phyloP scores from a whole-genome alignment of 1,139 yeast genomes.

The Blastobotrys indianensis region DNA sequence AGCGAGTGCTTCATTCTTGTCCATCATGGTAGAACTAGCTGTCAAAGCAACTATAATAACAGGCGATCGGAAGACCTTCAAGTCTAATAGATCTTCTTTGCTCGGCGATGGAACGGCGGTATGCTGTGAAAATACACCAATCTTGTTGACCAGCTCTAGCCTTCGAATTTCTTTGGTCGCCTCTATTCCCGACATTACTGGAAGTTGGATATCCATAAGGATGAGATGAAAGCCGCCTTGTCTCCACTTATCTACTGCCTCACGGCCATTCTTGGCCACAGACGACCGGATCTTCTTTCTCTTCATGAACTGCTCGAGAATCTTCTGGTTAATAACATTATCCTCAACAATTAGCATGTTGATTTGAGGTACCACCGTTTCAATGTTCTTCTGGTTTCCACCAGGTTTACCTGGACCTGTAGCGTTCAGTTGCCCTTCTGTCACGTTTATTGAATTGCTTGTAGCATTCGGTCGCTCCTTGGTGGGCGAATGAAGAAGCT shows the following conservation, averaged over 20 bases:
- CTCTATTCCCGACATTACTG: slow-evolving; percentile 88
- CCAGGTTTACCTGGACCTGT: slow-evolving; percentile 2
- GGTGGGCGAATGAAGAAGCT: not conserved
- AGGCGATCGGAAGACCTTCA: slow-evolving; percentile 68
- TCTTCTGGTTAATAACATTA: slow-evolving; percentile 88
- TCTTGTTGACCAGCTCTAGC: slow-evolving; percentile 70
- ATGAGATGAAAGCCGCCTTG: slow-evolving; percentile 89
- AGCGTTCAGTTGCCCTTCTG: not conserved
- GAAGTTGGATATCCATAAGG: slow-evolving; percentile 91
- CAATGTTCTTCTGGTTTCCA: slow-evolving; percentile 21
- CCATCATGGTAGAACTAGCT: slow-evolving; percentile 83
- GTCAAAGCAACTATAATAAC: slow-evolving; percentile 95
- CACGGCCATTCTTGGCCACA: slow-evolving; percentile 86
- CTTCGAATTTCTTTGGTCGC: slow-evolving; percentile 87
- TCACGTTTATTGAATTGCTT: no score
- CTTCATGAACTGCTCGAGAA: slow-evolving; percentile 84
- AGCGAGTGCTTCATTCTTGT: slow-evolving; percentile 82
- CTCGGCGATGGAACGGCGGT: slow-evolving; percentile 16
- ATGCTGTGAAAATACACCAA: slow-evolving; percentile 64
- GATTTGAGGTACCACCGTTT: slow-evolving; percentile 57
- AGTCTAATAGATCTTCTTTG: slow-evolving; percentile 49
- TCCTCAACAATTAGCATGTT: slow-evolving; percentile 93
- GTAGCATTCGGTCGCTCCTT: slow-evolving; percentile 1
- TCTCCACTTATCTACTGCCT: slow-evolving; percentile 89
- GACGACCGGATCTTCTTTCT: slow-evolving; percentile 80